A percentile compares a stretch with the other conserved stretches of the same genome.
Evolutionary conservation across 2,329 filamentous ascomycete species (phyloP).

Genomic region (Xylariaceae sp.): DNA sequence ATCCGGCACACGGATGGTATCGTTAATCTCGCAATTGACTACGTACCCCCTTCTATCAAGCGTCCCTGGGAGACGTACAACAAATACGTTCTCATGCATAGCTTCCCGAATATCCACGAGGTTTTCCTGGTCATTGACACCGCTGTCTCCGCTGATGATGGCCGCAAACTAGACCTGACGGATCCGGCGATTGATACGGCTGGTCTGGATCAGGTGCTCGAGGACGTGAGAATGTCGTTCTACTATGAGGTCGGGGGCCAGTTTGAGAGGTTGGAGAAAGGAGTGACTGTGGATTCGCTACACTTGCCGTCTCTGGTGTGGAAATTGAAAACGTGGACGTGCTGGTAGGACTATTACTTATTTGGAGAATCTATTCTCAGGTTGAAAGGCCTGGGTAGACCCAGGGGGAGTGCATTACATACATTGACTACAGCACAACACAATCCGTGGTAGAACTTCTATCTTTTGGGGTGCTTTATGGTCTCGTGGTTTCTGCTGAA

Average conservation of each 20-base stretch:
- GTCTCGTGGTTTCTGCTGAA: no score
- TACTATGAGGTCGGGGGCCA: constrained; percentile 28
- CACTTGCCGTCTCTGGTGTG: constrained; percentile 27
- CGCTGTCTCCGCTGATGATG: constrained; percentile 12
- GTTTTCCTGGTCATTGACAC: constrained; percentile 34
- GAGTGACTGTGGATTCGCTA: constrained; percentile 22
- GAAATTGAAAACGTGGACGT: constrained; percentile 25
- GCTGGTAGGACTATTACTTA: background rate
- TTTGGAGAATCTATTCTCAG: no score
- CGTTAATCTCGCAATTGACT: constrained; percentile 41
- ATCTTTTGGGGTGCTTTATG: no score
- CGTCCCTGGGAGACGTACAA: constrained; percentile 48
- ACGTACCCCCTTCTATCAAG: constrained; percentile 40
- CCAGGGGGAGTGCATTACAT: no score
- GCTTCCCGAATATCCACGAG: constrained; percentile 31
- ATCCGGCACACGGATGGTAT: constrained; percentile 35
- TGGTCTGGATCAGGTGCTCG: constrained; percentile 24
- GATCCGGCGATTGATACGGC: constrained; percentile 24
- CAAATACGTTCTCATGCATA: constrained; percentile 42
- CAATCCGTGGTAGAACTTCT: no score
- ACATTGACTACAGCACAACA: no score
- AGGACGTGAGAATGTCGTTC: constrained; percentile 30
- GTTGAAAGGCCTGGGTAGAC: no score
- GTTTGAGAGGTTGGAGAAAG: constrained; percentile 17
- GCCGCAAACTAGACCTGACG: constrained; percentile 21